Percentiles rank a stretch among this genome's conserved stretches.
Conservation (phyloP, 2,329 filamentous ascomycete species). For the Monilinia laxa region DNA sequence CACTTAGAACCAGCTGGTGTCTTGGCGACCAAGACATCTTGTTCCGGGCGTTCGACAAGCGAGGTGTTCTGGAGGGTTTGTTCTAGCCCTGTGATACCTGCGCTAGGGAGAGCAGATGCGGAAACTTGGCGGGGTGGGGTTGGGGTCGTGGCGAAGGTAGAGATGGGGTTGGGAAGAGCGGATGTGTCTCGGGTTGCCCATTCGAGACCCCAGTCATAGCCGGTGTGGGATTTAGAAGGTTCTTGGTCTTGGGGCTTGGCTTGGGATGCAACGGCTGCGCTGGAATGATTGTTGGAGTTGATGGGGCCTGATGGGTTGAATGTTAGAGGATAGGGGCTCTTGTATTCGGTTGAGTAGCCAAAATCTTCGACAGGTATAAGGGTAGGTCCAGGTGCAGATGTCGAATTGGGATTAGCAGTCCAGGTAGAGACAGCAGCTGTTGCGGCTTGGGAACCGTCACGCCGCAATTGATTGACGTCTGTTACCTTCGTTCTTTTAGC, state of each 20-base stretch:
- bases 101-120: accelerated
- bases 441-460: background rate
- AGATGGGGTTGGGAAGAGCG: too few relatives aligned
- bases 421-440: background rate
- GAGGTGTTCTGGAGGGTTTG: background rate
- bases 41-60: background rate
- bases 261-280: too few relatives aligned
- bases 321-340: background rate
- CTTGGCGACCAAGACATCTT: background rate
- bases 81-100: background rate
- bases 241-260: background rate
- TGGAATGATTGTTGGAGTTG: background rate
- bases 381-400: background rate
- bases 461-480: slow-evolving; percentile 4
- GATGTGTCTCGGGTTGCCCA: background rate
- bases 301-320: background rate
- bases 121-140: background rate
- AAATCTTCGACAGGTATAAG: slow-evolving; percentile 4
- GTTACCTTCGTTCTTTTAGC: slow-evolving; percentile 4
- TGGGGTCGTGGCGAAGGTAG: too few relatives aligned
- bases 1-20: background rate
- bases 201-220: background rate
- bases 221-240: background rate
- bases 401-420: background rate
- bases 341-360: background rate